Evolutionary conservation across 176 grass and related monocot species (phyloP), one percentile per base, ranked within the genome.

Genomic region (Oryza longistaminata): DNA sequence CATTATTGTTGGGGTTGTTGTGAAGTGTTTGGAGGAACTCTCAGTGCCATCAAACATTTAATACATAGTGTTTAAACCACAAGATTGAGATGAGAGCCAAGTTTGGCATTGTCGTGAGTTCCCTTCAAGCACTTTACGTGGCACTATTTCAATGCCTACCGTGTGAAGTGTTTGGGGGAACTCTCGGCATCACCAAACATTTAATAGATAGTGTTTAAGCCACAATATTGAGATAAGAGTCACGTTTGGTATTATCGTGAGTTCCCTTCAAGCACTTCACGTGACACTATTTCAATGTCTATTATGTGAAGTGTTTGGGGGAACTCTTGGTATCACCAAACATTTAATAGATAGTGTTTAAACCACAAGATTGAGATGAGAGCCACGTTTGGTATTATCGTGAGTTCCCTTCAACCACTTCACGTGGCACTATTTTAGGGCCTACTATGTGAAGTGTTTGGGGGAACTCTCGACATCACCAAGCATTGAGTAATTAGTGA

Each of bases 1-100:
- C 5, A 37, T 37, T 37, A 37, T 37, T 37, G 4, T 37, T 5
- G 6, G 35, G 5, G 35, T 37, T 5, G 35, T 37, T 37, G 5
- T 93, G 91, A 93, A 89, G 84, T 91, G 81, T 91, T 89, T 91
- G 81, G 88, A 73, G 77, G 70, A 88, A 89, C 86, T 93, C 76
- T 91, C 15, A 26, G 44, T 72, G 26, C 34, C 11, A 88, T 11
- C 35, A 67, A 82, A 27, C 68, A 87, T 85, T 66, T 72, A 42
- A 35, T 37, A 55, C 5, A 19, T 3, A 15, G 0, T 0, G 7
- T 9, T 60, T 24, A 68, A 21, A 24, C 6, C 19, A 58, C 2
- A 8, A 10, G 26, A 53, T 19, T 2, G 5, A 52, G 39, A 66
- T 15, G 50, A 19, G 14, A 19, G 48, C 2, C 13, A 65, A 58